Evolutionary conservation across 495 filamentous ascomycete genomes (phyloP), one percentile per base, ranked within the genome.

Genomic region (Aspergillus funiculosus): DNA sequence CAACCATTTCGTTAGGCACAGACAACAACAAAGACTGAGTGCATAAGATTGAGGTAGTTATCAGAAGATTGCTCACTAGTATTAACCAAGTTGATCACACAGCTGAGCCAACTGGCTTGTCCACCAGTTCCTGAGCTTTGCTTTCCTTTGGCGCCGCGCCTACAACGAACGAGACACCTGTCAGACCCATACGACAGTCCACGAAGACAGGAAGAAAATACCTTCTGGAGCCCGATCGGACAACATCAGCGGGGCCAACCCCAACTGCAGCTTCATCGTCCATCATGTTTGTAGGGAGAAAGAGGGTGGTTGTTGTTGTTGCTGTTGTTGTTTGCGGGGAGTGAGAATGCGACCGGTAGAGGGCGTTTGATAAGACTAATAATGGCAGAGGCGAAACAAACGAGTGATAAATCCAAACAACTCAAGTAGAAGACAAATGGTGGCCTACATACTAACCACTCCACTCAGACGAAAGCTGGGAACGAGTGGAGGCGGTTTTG

Each of bases 41-140:
- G 13, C 19, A 14, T 26, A 34, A 34, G 11, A 34, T 15, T 28
- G 10, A 4, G 28, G 4, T 25, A n/a, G 9, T 24, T 5, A 31
- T 26, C 9, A 6, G 31, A n/a, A 19, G n/a, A 22, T 21, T n/a
- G 63, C 69, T 69, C 54, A 73, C 69, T 97, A 5, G 92, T 98
- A 67, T 98, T 98, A 47, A 97, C 72, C 13, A 98, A 68, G 61
- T 97, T 98, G 71, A 96, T 85, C 53, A 94, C 85, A 57, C 89
- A 94, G 68, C 87, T 94, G 31, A 82, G 56, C 86, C 89, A 96
- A 41, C 85, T 83, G 39, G 94, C 92, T 53, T 87, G 76, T 10
- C 92, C 90, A 5, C 63, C 57, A 15, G 62, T 43, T 7, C 68
- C 72, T 9, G 67, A 57, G 53, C 71, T 69, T 63, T 75, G 76